These are phyloP conservation scores for Schizothecium vesticola DNA, from an alignment of 495 filamentous ascomycete genomes.

Conservation along the genomic window DNA sequence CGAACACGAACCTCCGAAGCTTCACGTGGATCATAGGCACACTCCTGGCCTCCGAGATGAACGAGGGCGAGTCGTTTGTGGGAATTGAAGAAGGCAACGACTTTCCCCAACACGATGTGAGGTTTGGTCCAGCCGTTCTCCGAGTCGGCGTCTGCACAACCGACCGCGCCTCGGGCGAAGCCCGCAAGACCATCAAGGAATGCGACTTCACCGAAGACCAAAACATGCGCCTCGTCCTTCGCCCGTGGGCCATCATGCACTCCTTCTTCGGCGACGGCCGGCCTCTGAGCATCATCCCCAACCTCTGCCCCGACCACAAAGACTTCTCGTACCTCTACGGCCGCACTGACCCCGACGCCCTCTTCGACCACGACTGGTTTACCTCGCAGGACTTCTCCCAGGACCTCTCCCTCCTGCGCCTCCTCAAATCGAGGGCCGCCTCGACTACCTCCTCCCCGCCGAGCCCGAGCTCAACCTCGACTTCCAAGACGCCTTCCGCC, in stretches of 20 bases:
- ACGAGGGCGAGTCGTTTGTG: neutral
- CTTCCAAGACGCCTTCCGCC: conserved; percentile 8
- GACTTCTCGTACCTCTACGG: conserved; percentile 20
- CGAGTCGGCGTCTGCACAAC: conserved; percentile 1
- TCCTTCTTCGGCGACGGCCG: conserved; percentile 18
- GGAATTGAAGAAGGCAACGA: neutral
- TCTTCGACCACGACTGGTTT: neutral
- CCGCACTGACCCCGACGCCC: neutral
- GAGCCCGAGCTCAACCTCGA: conserved; percentile 22
- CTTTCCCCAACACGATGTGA: neutral
- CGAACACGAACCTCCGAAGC: conserved; percentile 4
- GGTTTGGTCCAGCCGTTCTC: conserved; percentile 10
- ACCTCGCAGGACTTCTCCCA: neutral
- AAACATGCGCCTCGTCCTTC: neutral
- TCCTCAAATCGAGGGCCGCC: neutral
- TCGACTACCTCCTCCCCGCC: conserved; percentile 9
- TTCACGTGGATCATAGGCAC: conserved; percentile 24
- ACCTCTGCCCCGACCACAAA: neutral
- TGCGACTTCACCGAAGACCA: conserved; percentile 1
- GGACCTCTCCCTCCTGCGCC: neutral
- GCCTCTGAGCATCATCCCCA: neutral
- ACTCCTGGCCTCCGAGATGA: conserved; percentile 1
- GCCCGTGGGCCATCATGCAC: conserved; percentile 10
- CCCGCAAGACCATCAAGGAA: conserved; percentile 7
- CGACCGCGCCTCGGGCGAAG: neutral